A percentile compares a stretch with the other conserved stretches of the same genome.
These are phyloP conservation scores for Ormosia emarginata DNA, from an alignment of 306 rosid genomes.

Conservation along the genomic window DNA sequence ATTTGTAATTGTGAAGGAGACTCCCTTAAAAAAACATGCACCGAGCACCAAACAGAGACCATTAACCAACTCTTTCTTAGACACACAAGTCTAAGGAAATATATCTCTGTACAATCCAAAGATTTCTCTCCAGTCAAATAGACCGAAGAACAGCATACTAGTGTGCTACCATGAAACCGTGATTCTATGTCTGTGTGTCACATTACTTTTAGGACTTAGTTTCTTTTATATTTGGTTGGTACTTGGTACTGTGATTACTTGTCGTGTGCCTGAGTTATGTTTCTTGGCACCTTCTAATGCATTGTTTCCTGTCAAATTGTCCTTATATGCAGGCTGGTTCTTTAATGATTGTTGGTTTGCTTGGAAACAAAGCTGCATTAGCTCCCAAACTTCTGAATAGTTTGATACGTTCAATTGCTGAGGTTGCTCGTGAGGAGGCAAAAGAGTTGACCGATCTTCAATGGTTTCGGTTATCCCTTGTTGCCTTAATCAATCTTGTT, in stretches of 20 bases:
- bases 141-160: not conserved
- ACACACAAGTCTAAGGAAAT: not conserved
- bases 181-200: not conserved
- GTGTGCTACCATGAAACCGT: not conserved
- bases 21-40: not conserved
- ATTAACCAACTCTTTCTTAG: not conserved
- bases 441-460: conserved; percentile 61
- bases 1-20: not conserved
- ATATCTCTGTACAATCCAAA: not conserved
- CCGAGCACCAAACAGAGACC: not conserved
- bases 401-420: conserved; percentile 67
- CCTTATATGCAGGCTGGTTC: conserved; percentile 72
- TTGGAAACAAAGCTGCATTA: conserved; percentile 67
- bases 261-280: not conserved
- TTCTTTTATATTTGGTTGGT: not conserved
- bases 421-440: conserved; percentile 62
- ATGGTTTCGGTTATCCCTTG: conserved; percentile 71
- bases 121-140: not conserved
- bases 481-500: conserved; percentile 76
- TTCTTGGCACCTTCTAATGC: not conserved
- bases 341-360: conserved; percentile 80
- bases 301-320: not conserved
- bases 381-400: conserved; percentile 74
- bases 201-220: not conserved
- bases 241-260: not conserved